These are phyloP conservation scores for Lathyrus aphaca DNA, from an alignment of 306 rosid genomes.

Conservation along the genomic window DNA sequence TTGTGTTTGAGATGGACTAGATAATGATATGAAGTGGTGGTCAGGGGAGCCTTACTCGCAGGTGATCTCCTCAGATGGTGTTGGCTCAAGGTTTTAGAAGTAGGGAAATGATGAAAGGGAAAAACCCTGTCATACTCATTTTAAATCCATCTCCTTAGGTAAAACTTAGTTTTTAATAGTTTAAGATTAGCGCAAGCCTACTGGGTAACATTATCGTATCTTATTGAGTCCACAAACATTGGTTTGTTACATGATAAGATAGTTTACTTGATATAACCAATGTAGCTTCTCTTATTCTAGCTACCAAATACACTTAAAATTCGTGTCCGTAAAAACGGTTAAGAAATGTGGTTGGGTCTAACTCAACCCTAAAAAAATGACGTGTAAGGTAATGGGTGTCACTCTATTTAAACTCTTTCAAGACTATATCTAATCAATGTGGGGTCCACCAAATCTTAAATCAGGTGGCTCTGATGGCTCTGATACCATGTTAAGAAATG, in stretches of 20 bases:
- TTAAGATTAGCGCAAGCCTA: not conserved
- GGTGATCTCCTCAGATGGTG: not conserved
- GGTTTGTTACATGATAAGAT: not conserved
- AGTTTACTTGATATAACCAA: not conserved
- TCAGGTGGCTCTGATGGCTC: no score
- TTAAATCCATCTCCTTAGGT: not conserved
- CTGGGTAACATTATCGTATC: not conserved
- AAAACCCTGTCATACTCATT: not conserved
- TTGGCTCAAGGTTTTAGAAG: not conserved
- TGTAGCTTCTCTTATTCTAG: not conserved
- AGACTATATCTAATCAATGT: no score
- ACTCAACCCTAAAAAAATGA: no score
- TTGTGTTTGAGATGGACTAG: constrained; percentile 16
- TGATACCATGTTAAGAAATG: no score
- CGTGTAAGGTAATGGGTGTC: no score
- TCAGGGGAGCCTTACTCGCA: not conserved
- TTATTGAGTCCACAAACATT: not conserved
- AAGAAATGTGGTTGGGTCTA: no score
- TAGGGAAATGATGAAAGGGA: not conserved
- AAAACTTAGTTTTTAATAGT: not conserved
- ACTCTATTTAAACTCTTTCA: no score
- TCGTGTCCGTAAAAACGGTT: not conserved
- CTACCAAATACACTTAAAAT: not conserved
- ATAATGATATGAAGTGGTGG: not conserved
- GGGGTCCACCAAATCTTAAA: no score